Conservation (phyloP, 148 eudicot species). For the Selenicereus undatus region DNA sequence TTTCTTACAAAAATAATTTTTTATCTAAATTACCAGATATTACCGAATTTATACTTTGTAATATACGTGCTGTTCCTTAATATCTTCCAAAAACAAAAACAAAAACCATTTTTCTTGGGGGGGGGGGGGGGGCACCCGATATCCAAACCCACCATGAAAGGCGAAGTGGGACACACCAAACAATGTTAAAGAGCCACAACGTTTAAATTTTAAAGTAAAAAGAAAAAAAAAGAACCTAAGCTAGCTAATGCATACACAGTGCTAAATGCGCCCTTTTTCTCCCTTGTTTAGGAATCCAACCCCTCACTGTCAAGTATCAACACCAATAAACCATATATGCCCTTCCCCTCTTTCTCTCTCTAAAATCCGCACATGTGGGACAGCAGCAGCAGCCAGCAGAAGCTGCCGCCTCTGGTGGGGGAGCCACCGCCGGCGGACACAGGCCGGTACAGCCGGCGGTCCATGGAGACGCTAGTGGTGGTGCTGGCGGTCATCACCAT, state of each 20-base stretch:
- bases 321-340: neutral
- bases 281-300: slow-evolving; percentile 3
- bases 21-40: too few relatives aligned
- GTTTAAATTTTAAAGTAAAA: neutral
- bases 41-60: too few relatives aligned
- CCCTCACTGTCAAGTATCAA: too few relatives aligned
- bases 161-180: too few relatives aligned
- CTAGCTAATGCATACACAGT: neutral
- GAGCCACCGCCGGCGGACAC: slow-evolving; percentile 39
- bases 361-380: slow-evolving; percentile 13
- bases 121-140: too few relatives aligned
- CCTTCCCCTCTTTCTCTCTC: slow-evolving; percentile 2
- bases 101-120: too few relatives aligned
- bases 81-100: too few relatives aligned
- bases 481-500: slow-evolving; percentile 77
- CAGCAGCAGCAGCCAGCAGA: slow-evolving; percentile 16
- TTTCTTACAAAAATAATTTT: too few relatives aligned
- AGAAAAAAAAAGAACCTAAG: neutral
- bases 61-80: too few relatives aligned
- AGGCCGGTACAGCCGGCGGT: slow-evolving; percentile 38
- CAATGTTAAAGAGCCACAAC: neutral
- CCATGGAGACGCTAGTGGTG: slow-evolving; percentile 72
- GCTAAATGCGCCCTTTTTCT: neutral
- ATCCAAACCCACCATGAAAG: too few relatives aligned
- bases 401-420: slow-evolving; percentile 44